Evolutionary conservation across 1,139 yeast species (phyloP), one percentile per base, ranked within the genome.

Genomic region (Ogataea hybrid): DNA sequence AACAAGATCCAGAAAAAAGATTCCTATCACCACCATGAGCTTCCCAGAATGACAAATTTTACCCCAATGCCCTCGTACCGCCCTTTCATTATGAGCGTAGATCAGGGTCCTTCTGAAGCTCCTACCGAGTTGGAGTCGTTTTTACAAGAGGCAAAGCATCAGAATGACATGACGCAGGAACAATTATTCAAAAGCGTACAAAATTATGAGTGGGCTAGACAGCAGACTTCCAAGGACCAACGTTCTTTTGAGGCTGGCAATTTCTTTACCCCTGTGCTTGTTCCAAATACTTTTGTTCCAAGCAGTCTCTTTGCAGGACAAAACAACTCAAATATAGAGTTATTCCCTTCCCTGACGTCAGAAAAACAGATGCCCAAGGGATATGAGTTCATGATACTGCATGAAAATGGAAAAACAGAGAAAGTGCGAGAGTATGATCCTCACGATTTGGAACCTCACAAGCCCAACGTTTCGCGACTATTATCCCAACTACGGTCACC

Each of bases 151-250:
- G 75, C 80, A 2, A 73, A 73, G 43, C 58, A 60, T 18, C 64
- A 67, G 25, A 65, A 62, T 36, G 69, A 69, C 21, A 41, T 53
- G 16, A 67, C 65, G 14, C 72, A 70, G 25, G 77, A 75, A 43
- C 68, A 67, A 29, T 56, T 65, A 37, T 75, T 75, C 52, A 68
- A 79, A 34, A 75, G 73, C 41, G 57, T 68, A 28, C 69, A 71
- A 37, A 81, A 84, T 1, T 77, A 64, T 51, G 83, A 78, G 41
- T 77, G 81, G 77, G 67, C 75, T 39, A 63, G 56, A 32, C 63
- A 66, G 32, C 60, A 65, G 50, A 50, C 55, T 14, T 56, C n/a
- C 61, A 48, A 46, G 10, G 54, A 65, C 16, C 69, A 76, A 6
- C 61, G 74, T 25, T 62, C 77, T 0, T 52, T 79, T 17, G 75